phyloP scores from a whole-genome alignment of 257 asterid genomes.

The Solanum peruvianum region DNA sequence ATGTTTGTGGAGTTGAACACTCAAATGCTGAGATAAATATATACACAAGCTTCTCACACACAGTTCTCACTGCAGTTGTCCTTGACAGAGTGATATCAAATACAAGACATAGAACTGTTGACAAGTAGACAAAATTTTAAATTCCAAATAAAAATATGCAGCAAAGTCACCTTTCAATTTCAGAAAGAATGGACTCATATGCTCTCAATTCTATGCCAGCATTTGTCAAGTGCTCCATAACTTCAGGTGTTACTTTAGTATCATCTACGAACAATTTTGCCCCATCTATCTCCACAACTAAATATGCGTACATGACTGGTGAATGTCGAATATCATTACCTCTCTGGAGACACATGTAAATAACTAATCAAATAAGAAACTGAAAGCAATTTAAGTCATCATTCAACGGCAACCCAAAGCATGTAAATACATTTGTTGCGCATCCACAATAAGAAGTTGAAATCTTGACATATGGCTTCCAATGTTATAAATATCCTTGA shows the following conservation, averaged over 20 bases:
- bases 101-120: background rate
- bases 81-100: background rate
- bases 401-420: background rate
- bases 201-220: slow-evolving; percentile 78
- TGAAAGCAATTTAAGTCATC: background rate
- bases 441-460: background rate
- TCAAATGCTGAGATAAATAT: background rate
- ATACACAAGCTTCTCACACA: background rate
- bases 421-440: background rate
- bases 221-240: slow-evolving; percentile 60
- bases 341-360: slow-evolving; percentile 44
- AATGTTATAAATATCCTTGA: background rate
- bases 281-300: slow-evolving; percentile 74
- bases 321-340: slow-evolving; percentile 84
- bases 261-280: slow-evolving; percentile 70
- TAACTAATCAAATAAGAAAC: background rate
- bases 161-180: slow-evolving; percentile 58
- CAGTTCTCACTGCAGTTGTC: background rate
- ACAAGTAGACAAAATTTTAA: background rate
- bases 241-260: slow-evolving; percentile 61
- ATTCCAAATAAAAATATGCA: background rate
- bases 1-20: background rate
- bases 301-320: slow-evolving; percentile 90
- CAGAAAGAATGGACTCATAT: slow-evolving; percentile 75
- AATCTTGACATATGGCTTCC: background rate